Conservation (phyloP, 108 stramenopile species). For the Skeletonema tropicum region DNA sequence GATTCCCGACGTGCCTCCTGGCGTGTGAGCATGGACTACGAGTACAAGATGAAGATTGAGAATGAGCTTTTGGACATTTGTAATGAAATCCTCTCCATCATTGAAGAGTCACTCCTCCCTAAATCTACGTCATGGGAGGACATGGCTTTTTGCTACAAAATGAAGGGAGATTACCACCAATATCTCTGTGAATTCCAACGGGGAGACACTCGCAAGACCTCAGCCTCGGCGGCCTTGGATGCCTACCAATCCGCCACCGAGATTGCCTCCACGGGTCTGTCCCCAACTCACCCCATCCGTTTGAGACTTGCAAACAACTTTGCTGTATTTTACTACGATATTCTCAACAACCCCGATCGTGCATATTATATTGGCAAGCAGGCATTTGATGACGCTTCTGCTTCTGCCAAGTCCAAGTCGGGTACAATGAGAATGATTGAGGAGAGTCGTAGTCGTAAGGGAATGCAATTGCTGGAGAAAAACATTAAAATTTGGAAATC, state of each 20-base stretch:
- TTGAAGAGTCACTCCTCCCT: conserved; percentile 97
- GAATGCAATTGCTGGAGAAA: conserved; percentile 99
- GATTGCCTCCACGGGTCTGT: too few species aligned
- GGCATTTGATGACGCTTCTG: too few species aligned
- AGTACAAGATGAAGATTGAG: conserved; percentile 90
- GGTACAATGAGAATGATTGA: conserved; percentile 99
- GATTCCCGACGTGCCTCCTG: conserved; percentile 99
- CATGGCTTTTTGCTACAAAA: conserved; percentile 99
- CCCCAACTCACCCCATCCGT: too few species aligned
- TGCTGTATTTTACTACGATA: too few species aligned
- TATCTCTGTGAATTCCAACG: conserved; percentile 95
- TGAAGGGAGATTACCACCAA: too few species aligned
- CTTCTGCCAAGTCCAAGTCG: too few species aligned
- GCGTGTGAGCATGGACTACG: conserved; percentile 98
- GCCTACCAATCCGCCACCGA: too few species aligned
- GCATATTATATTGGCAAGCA: too few species aligned
- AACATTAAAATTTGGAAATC: conserved; percentile 99
- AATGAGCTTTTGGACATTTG: conserved; percentile 96
- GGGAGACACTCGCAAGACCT: conserved; percentile 87
- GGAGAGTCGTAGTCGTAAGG: conserved; percentile 99
- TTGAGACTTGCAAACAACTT: too few species aligned
- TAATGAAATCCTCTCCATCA: conserved; percentile 97
- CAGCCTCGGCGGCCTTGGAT: conserved; percentile 93
- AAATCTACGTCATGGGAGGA: conserved; percentile 97
- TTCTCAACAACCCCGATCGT: too few species aligned